phyloP scores from a whole-genome alignment of 2,329 filamentous ascomycete species.

The Didymosphaeria variabile region DNA sequence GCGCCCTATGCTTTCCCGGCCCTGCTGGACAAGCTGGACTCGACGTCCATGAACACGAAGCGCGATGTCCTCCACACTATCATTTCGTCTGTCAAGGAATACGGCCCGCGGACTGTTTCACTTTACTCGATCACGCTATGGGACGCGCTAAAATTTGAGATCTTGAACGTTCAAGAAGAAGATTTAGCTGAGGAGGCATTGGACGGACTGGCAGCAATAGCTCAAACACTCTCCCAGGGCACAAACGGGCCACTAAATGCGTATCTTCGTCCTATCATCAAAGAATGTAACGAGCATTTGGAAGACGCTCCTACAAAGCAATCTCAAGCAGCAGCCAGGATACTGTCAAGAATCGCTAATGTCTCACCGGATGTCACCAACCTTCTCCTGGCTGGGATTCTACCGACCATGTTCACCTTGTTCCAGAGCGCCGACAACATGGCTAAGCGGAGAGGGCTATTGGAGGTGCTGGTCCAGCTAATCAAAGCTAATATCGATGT shows the following conservation, averaged over 20 bases:
- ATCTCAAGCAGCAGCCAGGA: constrained; percentile 70
- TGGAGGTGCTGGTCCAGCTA: constrained; percentile 68
- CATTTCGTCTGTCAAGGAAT: constrained; percentile 66
- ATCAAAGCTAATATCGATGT: constrained; percentile 66
- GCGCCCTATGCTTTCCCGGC: constrained; percentile 74
- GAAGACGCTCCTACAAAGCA: constrained; percentile 75
- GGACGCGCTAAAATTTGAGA: constrained; percentile 75
- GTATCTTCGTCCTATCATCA: constrained; percentile 69
- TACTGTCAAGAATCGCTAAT: constrained; percentile 65
- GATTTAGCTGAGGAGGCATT: constrained; percentile 69
- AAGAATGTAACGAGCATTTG: constrained; percentile 73
- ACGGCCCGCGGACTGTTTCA: constrained; percentile 67
- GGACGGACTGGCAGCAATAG: constrained; percentile 63
- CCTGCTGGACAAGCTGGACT: constrained; percentile 74
- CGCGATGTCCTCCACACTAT: constrained; percentile 73
- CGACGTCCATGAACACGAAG: constrained; percentile 74
- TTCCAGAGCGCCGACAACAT: constrained; percentile 70
- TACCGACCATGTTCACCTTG: constrained; percentile 66
- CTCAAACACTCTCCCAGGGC: constrained; percentile 62
- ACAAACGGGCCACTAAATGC: constrained; percentile 58
- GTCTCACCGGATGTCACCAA: constrained; percentile 65
- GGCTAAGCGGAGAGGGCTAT: constrained; percentile 68
- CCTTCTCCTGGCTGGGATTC: constrained; percentile 63
- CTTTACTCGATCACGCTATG: constrained; percentile 72
- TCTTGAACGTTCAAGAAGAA: constrained; percentile 72